A percentile compares a stretch with the other conserved stretches of the same genome.
Evolutionary conservation across 306 rosid genomes (phyloP).

Genomic region (Cucumis hystrix): DNA sequence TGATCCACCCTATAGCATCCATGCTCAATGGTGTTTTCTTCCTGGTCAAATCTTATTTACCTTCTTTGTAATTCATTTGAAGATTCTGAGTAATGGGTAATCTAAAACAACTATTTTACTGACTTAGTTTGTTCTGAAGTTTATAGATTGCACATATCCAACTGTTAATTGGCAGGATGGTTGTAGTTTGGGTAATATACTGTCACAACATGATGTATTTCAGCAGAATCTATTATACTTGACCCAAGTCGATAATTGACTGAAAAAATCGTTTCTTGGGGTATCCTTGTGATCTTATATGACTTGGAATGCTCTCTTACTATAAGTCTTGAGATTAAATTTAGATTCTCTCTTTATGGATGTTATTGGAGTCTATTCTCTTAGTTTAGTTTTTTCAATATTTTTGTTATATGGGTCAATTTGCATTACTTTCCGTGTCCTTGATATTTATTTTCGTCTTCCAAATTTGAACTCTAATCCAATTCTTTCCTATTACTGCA

Average conservation of each 20-base stretch:
- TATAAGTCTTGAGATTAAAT: not conserved
- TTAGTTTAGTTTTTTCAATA: not conserved
- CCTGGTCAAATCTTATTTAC: not conserved
- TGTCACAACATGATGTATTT: not conserved
- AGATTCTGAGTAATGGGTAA: not conserved
- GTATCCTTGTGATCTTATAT: not conserved
- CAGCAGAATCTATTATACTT: not conserved
- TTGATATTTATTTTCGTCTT: slow-evolving; percentile 2
- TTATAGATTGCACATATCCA: not conserved
- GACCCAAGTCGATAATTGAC: not conserved
- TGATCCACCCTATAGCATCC: not conserved
- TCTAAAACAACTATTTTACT: not conserved
- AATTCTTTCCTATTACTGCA: slow-evolving; percentile 1
- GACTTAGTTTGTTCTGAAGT: not conserved
- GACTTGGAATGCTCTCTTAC: not conserved
- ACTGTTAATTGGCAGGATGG: not conserved
- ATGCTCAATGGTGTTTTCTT: not conserved
- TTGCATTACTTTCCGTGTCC: not conserved
- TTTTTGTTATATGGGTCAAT: not conserved
- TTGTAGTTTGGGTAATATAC: not conserved
- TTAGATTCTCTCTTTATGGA: not conserved
- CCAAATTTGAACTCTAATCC: not conserved
- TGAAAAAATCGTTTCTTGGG: not conserved
- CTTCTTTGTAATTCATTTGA: not conserved
- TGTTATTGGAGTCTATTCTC: not conserved